Evolutionary conservation across 1,284 basidiomycete species (phyloP).

Genomic region (Farysia itapuensis): DNA sequence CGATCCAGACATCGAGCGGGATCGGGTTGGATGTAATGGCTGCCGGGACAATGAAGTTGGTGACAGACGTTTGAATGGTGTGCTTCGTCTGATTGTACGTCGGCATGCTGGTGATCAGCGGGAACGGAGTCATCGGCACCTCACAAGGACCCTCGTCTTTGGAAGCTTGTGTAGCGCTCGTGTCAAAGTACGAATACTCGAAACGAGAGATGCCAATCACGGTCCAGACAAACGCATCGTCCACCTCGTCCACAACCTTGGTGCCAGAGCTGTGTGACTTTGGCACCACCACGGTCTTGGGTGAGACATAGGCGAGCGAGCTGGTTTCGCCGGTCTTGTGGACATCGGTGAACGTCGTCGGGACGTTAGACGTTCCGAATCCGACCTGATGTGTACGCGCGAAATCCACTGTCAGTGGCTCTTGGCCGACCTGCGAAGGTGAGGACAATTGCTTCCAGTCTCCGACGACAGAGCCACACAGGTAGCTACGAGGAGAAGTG

Average conservation of each 20-base stretch:
- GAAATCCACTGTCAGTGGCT: slow-evolving; percentile 62
- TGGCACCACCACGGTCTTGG: slow-evolving; percentile 72
- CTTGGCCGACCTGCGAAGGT: slow-evolving; percentile 7
- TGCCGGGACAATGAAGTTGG: slow-evolving; percentile 31
- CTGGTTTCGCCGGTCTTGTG: slow-evolving; percentile 72
- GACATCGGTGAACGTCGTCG: slow-evolving; percentile 10
- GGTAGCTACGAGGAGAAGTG: slow-evolving; percentile 29
- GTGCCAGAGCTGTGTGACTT: slow-evolving; percentile 70
- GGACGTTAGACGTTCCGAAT: slow-evolving; percentile 66
- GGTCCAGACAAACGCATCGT: slow-evolving; percentile 93
- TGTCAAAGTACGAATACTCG: slow-evolving; percentile 91
- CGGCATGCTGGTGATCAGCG: slow-evolving; percentile 78
- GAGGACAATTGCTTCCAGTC: slow-evolving; percentile 9
- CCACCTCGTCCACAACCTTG: slow-evolving; percentile 76
- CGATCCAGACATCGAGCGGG: slow-evolving; percentile 84
- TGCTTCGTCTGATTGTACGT: slow-evolving; percentile 72
- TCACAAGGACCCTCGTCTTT: slow-evolving; percentile 68
- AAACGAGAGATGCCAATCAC: slow-evolving; percentile 92
- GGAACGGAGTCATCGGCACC: slow-evolving; percentile 74
- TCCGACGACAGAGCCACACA: slow-evolving; percentile 13
- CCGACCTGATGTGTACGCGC: slow-evolving; percentile 78
- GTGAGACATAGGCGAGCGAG: slow-evolving; percentile 73
- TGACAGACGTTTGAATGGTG: slow-evolving; percentile 75
- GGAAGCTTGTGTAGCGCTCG: slow-evolving; percentile 73
- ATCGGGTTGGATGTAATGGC: slow-evolving; percentile 62